Percentiles rank a stretch among this genome's conserved stretches.
phyloP scores from a whole-genome alignment of 2,329 filamentous ascomycete genomes.

The Ceratocystis diversiconidia region DNA sequence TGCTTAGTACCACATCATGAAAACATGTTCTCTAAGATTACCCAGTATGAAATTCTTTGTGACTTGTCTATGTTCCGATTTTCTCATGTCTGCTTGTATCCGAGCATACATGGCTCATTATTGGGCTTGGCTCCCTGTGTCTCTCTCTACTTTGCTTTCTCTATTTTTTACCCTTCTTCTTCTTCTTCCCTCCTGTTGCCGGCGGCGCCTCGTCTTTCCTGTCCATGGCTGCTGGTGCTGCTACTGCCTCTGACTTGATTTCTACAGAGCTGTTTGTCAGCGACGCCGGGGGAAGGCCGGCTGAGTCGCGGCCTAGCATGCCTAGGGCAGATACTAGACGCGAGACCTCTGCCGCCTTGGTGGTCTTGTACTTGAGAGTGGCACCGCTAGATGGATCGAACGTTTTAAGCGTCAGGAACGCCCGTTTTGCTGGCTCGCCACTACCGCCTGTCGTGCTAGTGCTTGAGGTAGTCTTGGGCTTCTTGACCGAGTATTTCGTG shows the following conservation, averaged over 20 bases:
- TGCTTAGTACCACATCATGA: neutral
- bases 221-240: constrained; percentile 23
- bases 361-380: constrained; percentile 79
- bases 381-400: constrained; percentile 72
- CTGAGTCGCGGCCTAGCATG: constrained; percentile 56
- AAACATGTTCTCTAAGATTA: no score
- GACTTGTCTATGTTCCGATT: no score
- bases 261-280: constrained; percentile 24
- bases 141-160: neutral
- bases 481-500: constrained; percentile 55
- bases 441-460: constrained; percentile 21
- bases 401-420: constrained; percentile 71
- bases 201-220: constrained; percentile 24
- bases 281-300: constrained; percentile 36
- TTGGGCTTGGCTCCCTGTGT: neutral
- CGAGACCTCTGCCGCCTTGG: constrained; percentile 79
- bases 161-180: constrained; percentile 59
- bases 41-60: no score
- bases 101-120: constrained; percentile 10
- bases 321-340: constrained; percentile 67
- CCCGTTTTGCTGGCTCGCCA: constrained; percentile 34
- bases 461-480: constrained; percentile 23
- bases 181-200: constrained; percentile 42
- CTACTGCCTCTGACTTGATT: constrained; percentile 24
- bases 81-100: no score